These are phyloP conservation scores for Globisporangium sylvaticum DNA, from an alignment of 352 stramenopile species.

Conservation along the genomic window DNA sequence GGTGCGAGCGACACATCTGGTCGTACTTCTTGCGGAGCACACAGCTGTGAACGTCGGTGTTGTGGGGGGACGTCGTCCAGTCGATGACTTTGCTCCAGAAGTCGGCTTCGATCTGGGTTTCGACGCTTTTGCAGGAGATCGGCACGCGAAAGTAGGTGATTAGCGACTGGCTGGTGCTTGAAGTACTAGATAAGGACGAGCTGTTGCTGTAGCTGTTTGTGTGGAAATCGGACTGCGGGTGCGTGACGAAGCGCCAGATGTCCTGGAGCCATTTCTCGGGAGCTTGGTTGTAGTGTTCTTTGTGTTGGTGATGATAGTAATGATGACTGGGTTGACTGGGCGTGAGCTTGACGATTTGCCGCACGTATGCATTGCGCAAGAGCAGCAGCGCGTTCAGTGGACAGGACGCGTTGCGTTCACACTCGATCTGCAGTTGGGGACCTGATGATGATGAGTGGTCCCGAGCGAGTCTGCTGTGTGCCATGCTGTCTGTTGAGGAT, in stretches of 20 bases:
- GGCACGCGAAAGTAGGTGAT: slow-evolving; percentile 38
- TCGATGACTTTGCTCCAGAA: slow-evolving; percentile 65
- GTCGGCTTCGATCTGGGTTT: slow-evolving; percentile 33
- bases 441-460: not conserved
- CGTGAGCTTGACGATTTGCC: slow-evolving; percentile 25
- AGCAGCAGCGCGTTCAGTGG: slow-evolving; percentile 22
- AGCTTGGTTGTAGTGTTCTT: not conserved
- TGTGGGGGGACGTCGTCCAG: slow-evolving; percentile 30
- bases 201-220: not conserved
- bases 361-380: slow-evolving; percentile 36
- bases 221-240: slow-evolving; percentile 46
- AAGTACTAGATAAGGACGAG: not conserved
- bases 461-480: too few species aligned
- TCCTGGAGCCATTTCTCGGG: slow-evolving; percentile 52
- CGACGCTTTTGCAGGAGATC: slow-evolving; percentile 23
- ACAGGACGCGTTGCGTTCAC: slow-evolving; percentile 39
- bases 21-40: slow-evolving; percentile 45
- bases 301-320: not conserved
- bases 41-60: slow-evolving; percentile 26
- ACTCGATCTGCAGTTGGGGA: slow-evolving; percentile 20
- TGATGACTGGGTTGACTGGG: not conserved
- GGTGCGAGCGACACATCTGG: slow-evolving; percentile 45
- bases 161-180: not conserved
- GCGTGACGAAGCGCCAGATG: slow-evolving; percentile 42
- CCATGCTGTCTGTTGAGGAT: not conserved